Conservation (phyloP, 176 grass and related monocot genomes). For the Oryza rufipogon region DNA sequence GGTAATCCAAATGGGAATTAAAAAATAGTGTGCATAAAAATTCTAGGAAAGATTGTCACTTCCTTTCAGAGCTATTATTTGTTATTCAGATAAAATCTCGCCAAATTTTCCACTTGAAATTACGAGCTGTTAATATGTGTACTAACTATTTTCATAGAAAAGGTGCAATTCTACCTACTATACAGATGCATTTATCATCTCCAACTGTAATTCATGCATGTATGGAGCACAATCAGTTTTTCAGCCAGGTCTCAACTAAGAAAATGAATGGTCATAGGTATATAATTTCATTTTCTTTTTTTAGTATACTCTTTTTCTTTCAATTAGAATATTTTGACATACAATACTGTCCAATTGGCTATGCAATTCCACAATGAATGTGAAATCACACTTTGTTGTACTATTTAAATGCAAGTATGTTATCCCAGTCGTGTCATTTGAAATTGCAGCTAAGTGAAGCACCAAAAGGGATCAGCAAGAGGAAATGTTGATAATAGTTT, state of each 20-base stretch:
- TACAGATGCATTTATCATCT: not conserved
- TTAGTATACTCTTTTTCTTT: not conserved
- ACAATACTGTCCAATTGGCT: not conserved
- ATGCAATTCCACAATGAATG: not conserved
- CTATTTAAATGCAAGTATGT: not conserved
- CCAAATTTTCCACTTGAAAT: not conserved
- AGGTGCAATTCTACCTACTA: not conserved
- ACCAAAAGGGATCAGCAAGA: not conserved
- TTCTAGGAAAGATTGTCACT: not conserved
- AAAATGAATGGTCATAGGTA: not conserved
- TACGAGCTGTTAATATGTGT: not conserved
- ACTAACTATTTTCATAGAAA: not conserved
- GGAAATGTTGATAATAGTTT: not conserved
- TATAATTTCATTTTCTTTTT: not conserved
- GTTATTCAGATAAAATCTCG: not conserved
- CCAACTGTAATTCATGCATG: not conserved
- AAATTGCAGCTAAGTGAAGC: not conserved
- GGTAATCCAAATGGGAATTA: not conserved
- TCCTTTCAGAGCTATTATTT: not conserved
- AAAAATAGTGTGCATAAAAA: not conserved
- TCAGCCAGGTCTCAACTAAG: not conserved
- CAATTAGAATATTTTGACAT: not conserved
- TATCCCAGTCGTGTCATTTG: not conserved
- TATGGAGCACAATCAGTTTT: slow-evolving; percentile 2
- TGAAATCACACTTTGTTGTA: not conserved